Evolutionary conservation across 2,329 filamentous ascomycete genomes (phyloP).

Genomic region (Mycogone perniciosa): DNA sequence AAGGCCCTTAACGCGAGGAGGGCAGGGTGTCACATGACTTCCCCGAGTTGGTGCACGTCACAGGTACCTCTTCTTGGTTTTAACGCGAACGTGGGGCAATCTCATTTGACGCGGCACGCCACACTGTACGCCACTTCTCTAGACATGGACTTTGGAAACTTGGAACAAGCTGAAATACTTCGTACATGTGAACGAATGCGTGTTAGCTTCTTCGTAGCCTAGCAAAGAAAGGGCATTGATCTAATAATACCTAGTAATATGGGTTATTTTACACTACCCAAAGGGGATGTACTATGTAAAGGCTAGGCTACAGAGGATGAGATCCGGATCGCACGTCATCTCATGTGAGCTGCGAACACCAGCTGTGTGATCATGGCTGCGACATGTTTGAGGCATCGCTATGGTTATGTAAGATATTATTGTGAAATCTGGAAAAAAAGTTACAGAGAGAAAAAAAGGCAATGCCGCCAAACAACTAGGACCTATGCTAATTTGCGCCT

Average conservation of each 20-base stretch:
- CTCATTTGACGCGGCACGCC: constrained; percentile 1
- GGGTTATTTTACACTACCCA: too few species aligned
- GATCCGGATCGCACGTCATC: too few species aligned
- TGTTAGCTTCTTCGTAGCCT: too few species aligned
- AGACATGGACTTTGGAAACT: neutral
- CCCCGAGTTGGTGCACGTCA: neutral
- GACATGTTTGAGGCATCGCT: too few species aligned
- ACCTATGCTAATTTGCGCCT: constrained; percentile 12
- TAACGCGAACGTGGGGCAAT: neutral
- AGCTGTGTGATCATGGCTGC: too few species aligned
- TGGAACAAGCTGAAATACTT: neutral
- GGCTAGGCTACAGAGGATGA: too few species aligned
- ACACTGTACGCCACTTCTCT: neutral
- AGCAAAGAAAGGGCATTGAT: too few species aligned
- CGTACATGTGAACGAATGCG: neutral
- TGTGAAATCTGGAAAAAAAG: too few species aligned
- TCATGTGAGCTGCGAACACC: too few species aligned
- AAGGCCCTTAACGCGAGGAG: constrained; percentile 29
- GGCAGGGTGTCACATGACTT: constrained; percentile 31
- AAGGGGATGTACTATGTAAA: too few species aligned
- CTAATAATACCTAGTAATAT: too few species aligned
- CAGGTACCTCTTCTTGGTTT: constrained; percentile 3
- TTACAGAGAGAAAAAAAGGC: constrained; percentile 5
- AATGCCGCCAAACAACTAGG: constrained; percentile 6
- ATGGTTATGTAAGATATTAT: too few species aligned